Evolutionary conservation across 2,329 filamentous ascomycete species (phyloP).

Genomic region (Exophiala viscosa): DNA sequence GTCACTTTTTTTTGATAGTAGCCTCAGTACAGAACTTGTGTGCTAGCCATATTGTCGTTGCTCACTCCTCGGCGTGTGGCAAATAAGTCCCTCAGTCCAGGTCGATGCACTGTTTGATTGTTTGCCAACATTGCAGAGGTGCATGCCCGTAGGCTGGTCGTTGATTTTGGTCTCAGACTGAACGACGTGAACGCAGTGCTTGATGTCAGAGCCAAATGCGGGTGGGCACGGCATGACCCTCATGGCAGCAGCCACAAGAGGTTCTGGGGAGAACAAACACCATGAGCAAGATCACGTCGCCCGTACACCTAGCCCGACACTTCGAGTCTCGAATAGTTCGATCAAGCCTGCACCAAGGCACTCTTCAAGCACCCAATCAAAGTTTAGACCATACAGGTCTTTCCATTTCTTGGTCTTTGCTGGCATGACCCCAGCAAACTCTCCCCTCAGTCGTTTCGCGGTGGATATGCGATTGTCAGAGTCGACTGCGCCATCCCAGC

Average conservation of each 20-base stretch:
- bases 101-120: too few species aligned
- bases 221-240: background rate
- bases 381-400: slow-evolving; percentile 55
- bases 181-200: too few species aligned
- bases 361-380: slow-evolving; percentile 60
- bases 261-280: too few species aligned
- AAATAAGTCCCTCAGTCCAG: too few species aligned
- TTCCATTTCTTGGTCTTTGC: slow-evolving; percentile 63
- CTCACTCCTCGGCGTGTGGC: too few species aligned
- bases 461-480: slow-evolving; percentile 41
- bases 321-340: slow-evolving; percentile 62
- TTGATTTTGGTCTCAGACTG: too few species aligned
- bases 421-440: slow-evolving; percentile 54
- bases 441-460: slow-evolving; percentile 54
- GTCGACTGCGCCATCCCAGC: slow-evolving; percentile 61
- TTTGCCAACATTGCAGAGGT: too few species aligned
- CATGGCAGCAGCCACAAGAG: background rate
- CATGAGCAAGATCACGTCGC: slow-evolving; percentile 16
- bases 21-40: too few species aligned
- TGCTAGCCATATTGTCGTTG: too few species aligned
- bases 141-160: too few species aligned
- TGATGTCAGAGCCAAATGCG: background rate
- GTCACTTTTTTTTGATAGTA: too few species aligned
- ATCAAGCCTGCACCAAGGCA: slow-evolving; percentile 58
- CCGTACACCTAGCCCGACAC: slow-evolving; percentile 55